These are phyloP conservation scores for Candida saitoana DNA, from an alignment of 805 yeast genomes.

Conservation along the genomic window DNA sequence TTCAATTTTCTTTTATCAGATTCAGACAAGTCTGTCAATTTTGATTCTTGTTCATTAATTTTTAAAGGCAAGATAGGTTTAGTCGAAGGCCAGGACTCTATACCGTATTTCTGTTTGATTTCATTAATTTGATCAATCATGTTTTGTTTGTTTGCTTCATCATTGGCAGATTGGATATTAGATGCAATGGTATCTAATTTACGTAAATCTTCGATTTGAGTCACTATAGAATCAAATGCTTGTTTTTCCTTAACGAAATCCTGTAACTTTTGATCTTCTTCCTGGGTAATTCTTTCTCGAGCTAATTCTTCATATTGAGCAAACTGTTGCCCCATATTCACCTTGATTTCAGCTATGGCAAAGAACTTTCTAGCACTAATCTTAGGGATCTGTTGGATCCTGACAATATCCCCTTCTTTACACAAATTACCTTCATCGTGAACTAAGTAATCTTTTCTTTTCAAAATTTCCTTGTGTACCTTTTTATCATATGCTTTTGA, in stretches of 20 bases:
- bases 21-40: constrained; percentile 26
- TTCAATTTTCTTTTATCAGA: constrained; percentile 26
- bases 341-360: constrained; percentile 88
- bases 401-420: constrained; percentile 91
- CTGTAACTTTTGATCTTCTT: constrained; percentile 55
- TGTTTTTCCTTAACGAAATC: constrained; percentile 49
- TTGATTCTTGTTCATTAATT: constrained; percentile 22
- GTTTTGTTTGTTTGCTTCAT: constrained; percentile 9
- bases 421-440: constrained; percentile 92
- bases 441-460: constrained; percentile 79
- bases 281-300: constrained; percentile 58
- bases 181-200: constrained; percentile 28
- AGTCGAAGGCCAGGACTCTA: constrained; percentile 38
- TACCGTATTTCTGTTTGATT: constrained; percentile 35
- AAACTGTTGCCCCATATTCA: constrained; percentile 87
- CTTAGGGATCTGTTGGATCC: constrained; percentile 88
- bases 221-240: constrained; percentile 22
- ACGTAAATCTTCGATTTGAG: constrained; percentile 36
- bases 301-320: constrained; percentile 75
- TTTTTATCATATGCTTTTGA: constrained; percentile 66
- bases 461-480: constrained; percentile 71
- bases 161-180: constrained; percentile 15
- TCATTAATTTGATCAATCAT: constrained; percentile 29
- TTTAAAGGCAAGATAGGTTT: constrained; percentile 36
- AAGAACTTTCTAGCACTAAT: constrained; percentile 76